phyloP scores from a whole-genome alignment of 2,329 filamentous ascomycete species.

The Amesomyces nigricolor region DNA sequence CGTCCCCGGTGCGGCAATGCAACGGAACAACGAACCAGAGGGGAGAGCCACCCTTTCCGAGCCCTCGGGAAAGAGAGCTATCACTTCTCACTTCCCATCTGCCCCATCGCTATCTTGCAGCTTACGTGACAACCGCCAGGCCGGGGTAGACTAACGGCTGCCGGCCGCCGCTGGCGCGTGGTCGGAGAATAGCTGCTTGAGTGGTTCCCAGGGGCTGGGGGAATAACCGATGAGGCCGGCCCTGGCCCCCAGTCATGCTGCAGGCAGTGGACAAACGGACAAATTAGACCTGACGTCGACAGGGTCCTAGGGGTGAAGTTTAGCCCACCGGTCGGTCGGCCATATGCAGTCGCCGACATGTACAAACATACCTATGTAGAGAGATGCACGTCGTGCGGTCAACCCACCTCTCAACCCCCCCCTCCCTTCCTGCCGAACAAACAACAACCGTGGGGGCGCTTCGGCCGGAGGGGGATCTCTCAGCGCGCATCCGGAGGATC shows the following conservation, averaged over 20 bases:
- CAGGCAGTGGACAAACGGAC: conserved; percentile 7
- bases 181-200: neutral
- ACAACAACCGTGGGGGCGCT: neutral
- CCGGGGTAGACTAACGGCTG: conserved; percentile 6
- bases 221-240: neutral
- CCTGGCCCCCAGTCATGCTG: neutral
- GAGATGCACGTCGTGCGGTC: conserved; percentile 1
- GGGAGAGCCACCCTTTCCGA: too few relatives aligned
- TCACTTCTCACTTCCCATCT: neutral
- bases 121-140: neutral
- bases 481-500: neutral
- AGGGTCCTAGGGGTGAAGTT: neutral
- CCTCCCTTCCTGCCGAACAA: neutral
- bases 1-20: too few relatives aligned
- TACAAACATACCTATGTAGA: neutral
- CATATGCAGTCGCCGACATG: neutral
- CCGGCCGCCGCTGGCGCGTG: neutral
- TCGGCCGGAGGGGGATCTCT: conserved; percentile 12
- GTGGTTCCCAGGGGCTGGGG: neutral
- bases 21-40: neutral
- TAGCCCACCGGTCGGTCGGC: conserved; percentile 5
- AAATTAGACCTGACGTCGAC: neutral
- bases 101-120: conserved; percentile 9
- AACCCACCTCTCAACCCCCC: neutral
- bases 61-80: neutral